Evolutionary conservation across 768 basidiomycete species (phyloP), one percentile per base, ranked within the genome.

Genomic region (Termitomyces sp.): DNA sequence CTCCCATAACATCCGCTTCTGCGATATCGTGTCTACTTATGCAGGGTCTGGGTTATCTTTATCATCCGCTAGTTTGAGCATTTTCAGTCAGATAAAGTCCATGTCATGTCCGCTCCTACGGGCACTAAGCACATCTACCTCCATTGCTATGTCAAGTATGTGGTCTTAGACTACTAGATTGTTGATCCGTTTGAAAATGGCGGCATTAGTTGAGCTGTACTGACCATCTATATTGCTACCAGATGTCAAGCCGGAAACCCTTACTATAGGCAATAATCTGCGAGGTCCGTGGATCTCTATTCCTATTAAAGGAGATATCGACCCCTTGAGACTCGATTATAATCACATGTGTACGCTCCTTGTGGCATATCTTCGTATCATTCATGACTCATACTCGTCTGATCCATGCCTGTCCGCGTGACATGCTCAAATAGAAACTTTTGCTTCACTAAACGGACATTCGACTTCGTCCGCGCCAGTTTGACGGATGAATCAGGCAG

Each of bases 1-100:
- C 57, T 82, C 66, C 75, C 80, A 79, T 38, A 81, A 81, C 75
- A 82, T 82, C 73, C 75, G 71, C 66, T 78, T 76, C 65, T 81
- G 79, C 56, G 69, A 72, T 66, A 76, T 81, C 64, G 76, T 46
- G 16, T 33, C 58, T 3, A 57, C 61, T 18, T 57, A 58, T 57
- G 57, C 53, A 32, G 52, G 54, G 5, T 54, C 56, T 49, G n/a
- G 26, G 28, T 36, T 54, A 24, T 51, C 58, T 36, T 33, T 32
- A 35, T 41, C 13, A 18, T 51, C 35, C 16, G 24, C 33, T 33
- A 35, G n/a, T 20, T 13, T 10, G 10, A 24, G 11, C 13, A n/a
- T 20, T 35, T 22, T 33, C 22, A 13, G 13, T 16, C 28, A 30
- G 30, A 30, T 30, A 5, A 30, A 30, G 30, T 30, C 30, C 7